These are phyloP conservation scores for Plasmodium ovale DNA, from an alignment of 169 alveolate genomes.

Conservation along the genomic window DNA sequence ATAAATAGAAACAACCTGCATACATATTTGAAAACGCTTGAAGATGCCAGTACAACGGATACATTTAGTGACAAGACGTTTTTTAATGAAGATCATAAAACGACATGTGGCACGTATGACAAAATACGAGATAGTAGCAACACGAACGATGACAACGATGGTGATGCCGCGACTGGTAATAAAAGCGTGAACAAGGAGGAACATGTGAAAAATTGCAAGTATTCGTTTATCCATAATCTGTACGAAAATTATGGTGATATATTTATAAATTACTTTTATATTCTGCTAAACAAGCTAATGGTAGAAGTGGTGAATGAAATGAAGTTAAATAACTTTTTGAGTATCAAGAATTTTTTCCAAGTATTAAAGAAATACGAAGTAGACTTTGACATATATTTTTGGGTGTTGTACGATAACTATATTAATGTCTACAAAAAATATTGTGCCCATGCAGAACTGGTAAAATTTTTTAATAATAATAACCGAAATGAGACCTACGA, in stretches of 20 bases:
- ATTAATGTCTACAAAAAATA: constrained; percentile 66
- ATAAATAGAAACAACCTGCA: constrained; percentile 35
- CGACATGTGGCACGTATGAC: background rate
- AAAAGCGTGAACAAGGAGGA: constrained; percentile 16
- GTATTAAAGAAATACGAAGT: constrained; percentile 62
- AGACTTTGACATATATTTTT: constrained; percentile 40
- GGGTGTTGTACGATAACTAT: constrained; percentile 67
- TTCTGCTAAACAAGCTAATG: constrained; percentile 28
- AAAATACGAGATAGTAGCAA: too few relatives aligned
- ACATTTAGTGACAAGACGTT: constrained; percentile 1
- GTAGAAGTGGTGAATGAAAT: constrained; percentile 54
- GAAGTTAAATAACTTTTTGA: constrained; percentile 60
- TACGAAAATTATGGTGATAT: constrained; percentile 47
- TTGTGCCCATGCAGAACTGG: constrained; percentile 59
- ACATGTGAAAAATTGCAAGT: constrained; percentile 8
- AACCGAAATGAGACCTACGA: constrained; percentile 37
- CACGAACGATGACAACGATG: background rate
- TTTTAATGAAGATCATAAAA: constrained; percentile 2
- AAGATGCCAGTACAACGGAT: background rate
- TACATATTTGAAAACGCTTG: constrained; percentile 40
- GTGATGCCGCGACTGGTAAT: background rate
- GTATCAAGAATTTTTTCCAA: constrained; percentile 38
- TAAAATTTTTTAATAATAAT: constrained; percentile 54
- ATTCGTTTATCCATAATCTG: constrained; percentile 27
- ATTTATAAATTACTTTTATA: constrained; percentile 62